Conservation (phyloP, 163 green algal genomes). For the Coccomyxa subellipsoidea region DNA sequence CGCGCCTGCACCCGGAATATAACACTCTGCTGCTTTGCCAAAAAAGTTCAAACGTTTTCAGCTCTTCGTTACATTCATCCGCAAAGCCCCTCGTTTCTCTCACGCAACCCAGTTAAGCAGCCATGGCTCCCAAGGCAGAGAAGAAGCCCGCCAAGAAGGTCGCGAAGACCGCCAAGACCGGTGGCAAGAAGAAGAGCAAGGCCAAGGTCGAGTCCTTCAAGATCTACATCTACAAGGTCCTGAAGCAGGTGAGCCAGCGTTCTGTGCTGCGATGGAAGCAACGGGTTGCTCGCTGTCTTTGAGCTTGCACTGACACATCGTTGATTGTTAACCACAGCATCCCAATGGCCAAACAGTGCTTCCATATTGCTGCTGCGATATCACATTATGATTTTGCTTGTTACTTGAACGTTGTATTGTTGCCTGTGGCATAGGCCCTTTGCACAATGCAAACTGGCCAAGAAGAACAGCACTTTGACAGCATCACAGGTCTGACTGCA, state of each 20-base stretch:
- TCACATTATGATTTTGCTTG: too few species aligned
- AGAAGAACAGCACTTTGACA: too few species aligned
- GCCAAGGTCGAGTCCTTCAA: conserved; percentile 37
- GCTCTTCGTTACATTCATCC: not conserved
- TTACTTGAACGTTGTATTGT: too few species aligned
- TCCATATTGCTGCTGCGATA: too few species aligned
- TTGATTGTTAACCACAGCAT: not conserved
- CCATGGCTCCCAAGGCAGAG: conserved; percentile 14
- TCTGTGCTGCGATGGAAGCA: not conserved
- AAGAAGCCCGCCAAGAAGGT: conserved; percentile 19
- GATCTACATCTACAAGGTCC: conserved; percentile 54
- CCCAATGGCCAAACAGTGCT: too few species aligned
- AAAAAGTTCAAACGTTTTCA: not conserved
- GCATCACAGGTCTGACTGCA: conserved; percentile 46
- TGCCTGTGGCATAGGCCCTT: too few species aligned
- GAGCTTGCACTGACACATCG: not conserved
- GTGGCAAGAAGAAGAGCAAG: conserved; percentile 1
- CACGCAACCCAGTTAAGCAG: not conserved
- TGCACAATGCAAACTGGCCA: too few species aligned
- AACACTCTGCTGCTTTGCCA: not conserved
- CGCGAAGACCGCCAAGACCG: not conserved
- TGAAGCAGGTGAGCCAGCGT: conserved; percentile 36
- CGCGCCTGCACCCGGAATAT: not conserved
- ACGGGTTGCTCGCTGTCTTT: not conserved
- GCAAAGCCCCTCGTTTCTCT: not conserved